Percentiles rank a stretch among this genome's conserved stretches.
Evolutionary conservation across 371 early-diverging fungal species (phyloP).

Genomic region (Mortierella sp.): DNA sequence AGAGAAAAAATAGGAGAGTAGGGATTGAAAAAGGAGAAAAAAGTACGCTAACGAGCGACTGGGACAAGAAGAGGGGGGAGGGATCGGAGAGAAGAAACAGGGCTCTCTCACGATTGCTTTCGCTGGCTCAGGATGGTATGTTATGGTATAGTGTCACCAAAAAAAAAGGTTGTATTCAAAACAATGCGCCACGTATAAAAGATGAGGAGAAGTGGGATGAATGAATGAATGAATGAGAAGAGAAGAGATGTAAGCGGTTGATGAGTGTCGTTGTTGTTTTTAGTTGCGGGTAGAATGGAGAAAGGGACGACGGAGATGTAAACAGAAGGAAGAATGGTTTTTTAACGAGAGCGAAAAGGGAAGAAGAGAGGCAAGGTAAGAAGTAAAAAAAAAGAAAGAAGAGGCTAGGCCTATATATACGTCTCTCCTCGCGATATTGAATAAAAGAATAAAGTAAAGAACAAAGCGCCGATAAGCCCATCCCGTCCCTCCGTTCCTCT

Average conservation of each 20-base stretch:
- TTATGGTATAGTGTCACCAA: background rate
- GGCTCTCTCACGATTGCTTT: background rate
- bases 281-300: background rate
- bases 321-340: background rate
- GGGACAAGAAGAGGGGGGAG: too few species aligned
- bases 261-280: background rate
- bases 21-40: background rate
- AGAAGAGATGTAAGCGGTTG: background rate
- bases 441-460: background rate
- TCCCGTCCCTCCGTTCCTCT: too few species aligned
- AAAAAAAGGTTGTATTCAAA: background rate
- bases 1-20: background rate
- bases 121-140: background rate
- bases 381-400: background rate
- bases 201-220: background rate
- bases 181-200: background rate
- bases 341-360: background rate
- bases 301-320: background rate
- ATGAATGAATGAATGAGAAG: background rate
- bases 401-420: background rate
- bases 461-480: background rate
- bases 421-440: background rate
- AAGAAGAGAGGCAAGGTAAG: background rate
- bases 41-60: background rate
- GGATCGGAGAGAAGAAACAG: background rate